Evolutionary conservation across 2,329 filamentous ascomycete genomes (phyloP).

Genomic region (Fusarium nelsonii): DNA sequence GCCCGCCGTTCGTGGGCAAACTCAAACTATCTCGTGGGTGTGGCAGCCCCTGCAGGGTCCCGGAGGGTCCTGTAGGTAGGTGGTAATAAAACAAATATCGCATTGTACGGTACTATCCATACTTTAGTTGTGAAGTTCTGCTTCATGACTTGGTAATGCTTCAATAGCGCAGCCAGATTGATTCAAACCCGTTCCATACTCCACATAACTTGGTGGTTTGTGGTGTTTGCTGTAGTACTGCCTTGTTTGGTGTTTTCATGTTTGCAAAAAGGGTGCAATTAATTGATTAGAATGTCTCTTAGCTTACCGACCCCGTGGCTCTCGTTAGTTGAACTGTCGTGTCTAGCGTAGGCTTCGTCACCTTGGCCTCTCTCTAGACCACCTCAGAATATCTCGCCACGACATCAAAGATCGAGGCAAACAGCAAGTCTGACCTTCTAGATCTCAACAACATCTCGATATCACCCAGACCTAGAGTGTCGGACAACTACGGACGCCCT

Average conservation of each 20-base stretch:
- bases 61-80: constrained; percentile 8
- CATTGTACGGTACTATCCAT: constrained; percentile 7
- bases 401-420: constrained; percentile 1
- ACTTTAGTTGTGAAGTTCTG: constrained; percentile 4
- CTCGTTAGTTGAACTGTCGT: constrained; percentile 6
- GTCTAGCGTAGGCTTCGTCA: constrained; percentile 6
- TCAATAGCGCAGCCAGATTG: constrained; percentile 19
- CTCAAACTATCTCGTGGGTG: constrained; percentile 33
- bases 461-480: background rate
- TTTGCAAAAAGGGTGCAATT: background rate
- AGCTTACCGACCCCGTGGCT: constrained; percentile 31
- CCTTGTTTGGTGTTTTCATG: constrained; percentile 7
- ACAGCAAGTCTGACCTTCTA: background rate
- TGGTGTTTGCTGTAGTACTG: constrained; percentile 2
- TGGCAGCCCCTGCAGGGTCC: constrained; percentile 44
- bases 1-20: constrained; percentile 42
- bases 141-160: constrained; percentile 38
- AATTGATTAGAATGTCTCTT: background rate
- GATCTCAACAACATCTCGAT: background rate
- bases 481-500: constrained; percentile 1
- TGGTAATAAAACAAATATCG: constrained; percentile 23
- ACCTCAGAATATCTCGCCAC: constrained; percentile 16
- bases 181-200: constrained; percentile 35
- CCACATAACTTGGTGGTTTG: constrained; percentile 6
- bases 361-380: background rate